Percentiles rank a stretch among this genome's conserved stretches.
These are phyloP conservation scores for Pseudofabraea citricarpa DNA, from an alignment of 2,329 filamentous ascomycete genomes.

Conservation along the genomic window DNA sequence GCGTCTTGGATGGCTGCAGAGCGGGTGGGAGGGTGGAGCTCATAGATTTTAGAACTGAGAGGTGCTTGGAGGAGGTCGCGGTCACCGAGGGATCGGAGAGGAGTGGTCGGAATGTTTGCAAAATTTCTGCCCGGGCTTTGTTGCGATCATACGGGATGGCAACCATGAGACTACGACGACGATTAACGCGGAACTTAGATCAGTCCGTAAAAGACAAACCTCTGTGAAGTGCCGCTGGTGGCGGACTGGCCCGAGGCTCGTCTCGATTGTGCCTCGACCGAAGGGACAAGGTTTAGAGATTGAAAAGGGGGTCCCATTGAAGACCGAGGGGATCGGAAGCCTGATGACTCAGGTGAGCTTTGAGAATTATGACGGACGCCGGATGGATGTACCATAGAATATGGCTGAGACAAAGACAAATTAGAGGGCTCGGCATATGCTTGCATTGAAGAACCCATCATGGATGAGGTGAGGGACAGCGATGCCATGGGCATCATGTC, in stretches of 20 bases:
- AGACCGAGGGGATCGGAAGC: constrained; percentile 28
- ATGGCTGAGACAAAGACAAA: constrained; percentile 25
- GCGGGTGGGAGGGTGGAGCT: constrained; percentile 27
- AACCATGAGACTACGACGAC: constrained; percentile 24
- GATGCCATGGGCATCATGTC: constrained; percentile 27
- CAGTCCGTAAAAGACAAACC: constrained; percentile 13
- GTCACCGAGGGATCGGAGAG: constrained; percentile 28
- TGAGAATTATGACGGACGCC: constrained; percentile 30
- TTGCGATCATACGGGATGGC: constrained; percentile 29
- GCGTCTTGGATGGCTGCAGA: constrained; percentile 33
- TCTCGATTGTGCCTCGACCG: constrained; percentile 15
- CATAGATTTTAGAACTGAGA: constrained; percentile 22
- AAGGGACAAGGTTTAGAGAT: constrained; percentile 22
- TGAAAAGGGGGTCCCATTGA: constrained; percentile 29
- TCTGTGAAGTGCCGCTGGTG: constrained; percentile 1
- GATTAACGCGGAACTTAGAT: constrained; percentile 9
- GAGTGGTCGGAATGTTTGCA: constrained; percentile 30
- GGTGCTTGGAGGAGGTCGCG: constrained; percentile 30
- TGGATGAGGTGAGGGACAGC: constrained; percentile 27
- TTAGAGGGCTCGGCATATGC: constrained; percentile 24
- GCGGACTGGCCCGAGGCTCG: constrained; percentile 9
- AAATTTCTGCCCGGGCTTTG: constrained; percentile 29
- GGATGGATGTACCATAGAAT: constrained; percentile 29
- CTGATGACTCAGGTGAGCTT: constrained; percentile 32
- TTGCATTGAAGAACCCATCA: constrained; percentile 24